Conservation (phyloP, 1,139 yeast genomes). For the Cylindricascospora bacillispora region DNA sequence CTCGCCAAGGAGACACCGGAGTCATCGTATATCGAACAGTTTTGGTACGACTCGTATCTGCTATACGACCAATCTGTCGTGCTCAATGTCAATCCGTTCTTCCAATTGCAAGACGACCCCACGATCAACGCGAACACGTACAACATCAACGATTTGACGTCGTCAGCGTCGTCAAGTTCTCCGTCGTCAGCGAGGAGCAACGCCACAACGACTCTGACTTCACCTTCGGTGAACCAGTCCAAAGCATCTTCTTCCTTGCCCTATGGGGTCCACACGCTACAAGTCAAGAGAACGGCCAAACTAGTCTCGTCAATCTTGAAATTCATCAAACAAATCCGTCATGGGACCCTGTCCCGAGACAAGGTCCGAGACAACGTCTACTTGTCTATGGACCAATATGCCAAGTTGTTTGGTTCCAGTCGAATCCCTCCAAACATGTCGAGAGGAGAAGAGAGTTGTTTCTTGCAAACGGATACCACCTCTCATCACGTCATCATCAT, state of each 20-base stretch:
- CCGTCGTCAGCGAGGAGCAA: too few relatives aligned
- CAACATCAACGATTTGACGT: too few relatives aligned
- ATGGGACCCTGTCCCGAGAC: slow-evolving; percentile 68
- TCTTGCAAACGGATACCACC: slow-evolving; percentile 65
- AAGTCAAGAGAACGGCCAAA: slow-evolving; percentile 74
- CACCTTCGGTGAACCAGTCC: too few relatives aligned
- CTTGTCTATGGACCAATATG: slow-evolving; percentile 82
- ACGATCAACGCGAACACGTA: slow-evolving; percentile 40
- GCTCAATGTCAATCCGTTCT: slow-evolving; percentile 75
- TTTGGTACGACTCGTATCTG: slow-evolving; percentile 84
- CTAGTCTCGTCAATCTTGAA: slow-evolving; percentile 64
- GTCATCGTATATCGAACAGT: slow-evolving; percentile 76
- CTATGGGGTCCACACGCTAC: slow-evolving; percentile 26
- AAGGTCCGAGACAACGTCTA: slow-evolving; percentile 49
- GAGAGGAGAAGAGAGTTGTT: slow-evolving; percentile 48
- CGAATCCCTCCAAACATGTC: slow-evolving; percentile 65
- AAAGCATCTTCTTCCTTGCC: slow-evolving; percentile 19
- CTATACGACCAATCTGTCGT: slow-evolving; percentile 85
- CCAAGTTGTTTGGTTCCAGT: slow-evolving; percentile 73
- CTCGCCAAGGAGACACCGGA: slow-evolving; percentile 52
- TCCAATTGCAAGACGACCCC: slow-evolving; percentile 81
- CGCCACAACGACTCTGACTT: too few relatives aligned
- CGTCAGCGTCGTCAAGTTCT: too few relatives aligned
- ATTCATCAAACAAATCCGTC: slow-evolving; percentile 66
- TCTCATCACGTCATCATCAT: slow-evolving; percentile 76